Percentiles rank a stretch among this genome's conserved stretches.
Conservation (phyloP, 495 filamentous ascomycete species). For the Penicillium fimorum region DNA sequence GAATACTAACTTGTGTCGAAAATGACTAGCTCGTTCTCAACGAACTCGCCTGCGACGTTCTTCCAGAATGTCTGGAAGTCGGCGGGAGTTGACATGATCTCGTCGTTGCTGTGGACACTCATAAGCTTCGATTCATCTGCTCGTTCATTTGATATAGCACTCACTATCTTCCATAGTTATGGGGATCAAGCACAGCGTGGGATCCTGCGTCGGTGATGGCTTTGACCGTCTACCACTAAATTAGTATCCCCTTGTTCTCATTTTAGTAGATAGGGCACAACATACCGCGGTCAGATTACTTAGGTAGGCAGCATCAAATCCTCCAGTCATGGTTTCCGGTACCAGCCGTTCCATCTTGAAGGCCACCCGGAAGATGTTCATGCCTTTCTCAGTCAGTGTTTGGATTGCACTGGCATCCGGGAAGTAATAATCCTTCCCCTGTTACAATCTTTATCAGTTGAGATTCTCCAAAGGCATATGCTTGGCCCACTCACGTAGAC, state of each 20-base stretch:
- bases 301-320: constrained; percentile 41
- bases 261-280: neutral
- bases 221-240: constrained; percentile 47
- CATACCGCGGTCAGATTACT: constrained; percentile 41
- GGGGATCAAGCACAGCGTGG: constrained; percentile 65
- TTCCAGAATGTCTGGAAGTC: constrained; percentile 64
- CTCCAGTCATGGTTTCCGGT: constrained; percentile 47
- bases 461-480: neutral
- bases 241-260: constrained; percentile 2
- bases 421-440: constrained; percentile 59
- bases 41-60: constrained; percentile 60
- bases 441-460: constrained; percentile 24
- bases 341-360: constrained; percentile 69
- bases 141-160: constrained; percentile 3
- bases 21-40: constrained; percentile 58
- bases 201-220: constrained; percentile 61
- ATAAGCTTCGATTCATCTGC: neutral
- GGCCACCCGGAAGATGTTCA: constrained; percentile 68
- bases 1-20: constrained; percentile 48
- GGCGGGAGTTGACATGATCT: constrained; percentile 60
- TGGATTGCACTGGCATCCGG: constrained; percentile 52
- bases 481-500: constrained; percentile 16
- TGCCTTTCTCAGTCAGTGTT: constrained; percentile 56
- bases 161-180: constrained; percentile 63
- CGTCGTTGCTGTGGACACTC: constrained; percentile 49